phyloP scores from a whole-genome alignment of 345 rosid genomes.

The Eucalyptus polyanthemos region DNA sequence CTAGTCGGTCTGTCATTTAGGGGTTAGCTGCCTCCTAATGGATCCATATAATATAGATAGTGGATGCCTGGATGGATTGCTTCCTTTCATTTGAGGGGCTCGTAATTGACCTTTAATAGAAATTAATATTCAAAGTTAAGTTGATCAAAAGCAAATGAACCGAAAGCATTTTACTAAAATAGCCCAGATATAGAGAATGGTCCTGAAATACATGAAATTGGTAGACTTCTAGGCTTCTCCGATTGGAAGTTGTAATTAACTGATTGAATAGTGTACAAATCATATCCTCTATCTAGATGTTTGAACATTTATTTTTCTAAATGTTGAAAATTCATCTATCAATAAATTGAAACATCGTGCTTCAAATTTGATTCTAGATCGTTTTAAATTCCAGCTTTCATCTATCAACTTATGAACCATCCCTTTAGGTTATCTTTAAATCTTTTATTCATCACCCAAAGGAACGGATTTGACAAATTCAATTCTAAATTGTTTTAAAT shows the following conservation, averaged over 20 bases:
- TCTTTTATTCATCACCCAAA: not conserved
- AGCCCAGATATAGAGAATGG: not conserved
- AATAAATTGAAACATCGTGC: not conserved
- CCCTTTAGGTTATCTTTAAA: not conserved
- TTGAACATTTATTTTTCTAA: not conserved
- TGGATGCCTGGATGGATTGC: not conserved
- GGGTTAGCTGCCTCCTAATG: not conserved
- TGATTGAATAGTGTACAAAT: not conserved
- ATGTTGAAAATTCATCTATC: too few species aligned
- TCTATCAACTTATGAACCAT: not conserved
- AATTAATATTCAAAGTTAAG: not conserved
- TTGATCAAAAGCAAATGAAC: not conserved
- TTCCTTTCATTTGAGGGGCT: not conserved
- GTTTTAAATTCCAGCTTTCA: too few species aligned
- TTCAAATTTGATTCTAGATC: too few species aligned
- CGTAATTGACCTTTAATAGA: not conserved
- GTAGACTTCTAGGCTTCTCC: not conserved
- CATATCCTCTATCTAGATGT: not conserved
- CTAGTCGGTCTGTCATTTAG: not conserved
- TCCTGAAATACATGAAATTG: not conserved
- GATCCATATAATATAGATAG: not conserved
- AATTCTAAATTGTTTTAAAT: not conserved
- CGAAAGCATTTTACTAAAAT: not conserved
- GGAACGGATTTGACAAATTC: not conserved
- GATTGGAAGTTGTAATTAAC: not conserved